Evolutionary conservation across 1,139 yeast species (phyloP).

Genomic region (Suhomyces ambrosiae): DNA sequence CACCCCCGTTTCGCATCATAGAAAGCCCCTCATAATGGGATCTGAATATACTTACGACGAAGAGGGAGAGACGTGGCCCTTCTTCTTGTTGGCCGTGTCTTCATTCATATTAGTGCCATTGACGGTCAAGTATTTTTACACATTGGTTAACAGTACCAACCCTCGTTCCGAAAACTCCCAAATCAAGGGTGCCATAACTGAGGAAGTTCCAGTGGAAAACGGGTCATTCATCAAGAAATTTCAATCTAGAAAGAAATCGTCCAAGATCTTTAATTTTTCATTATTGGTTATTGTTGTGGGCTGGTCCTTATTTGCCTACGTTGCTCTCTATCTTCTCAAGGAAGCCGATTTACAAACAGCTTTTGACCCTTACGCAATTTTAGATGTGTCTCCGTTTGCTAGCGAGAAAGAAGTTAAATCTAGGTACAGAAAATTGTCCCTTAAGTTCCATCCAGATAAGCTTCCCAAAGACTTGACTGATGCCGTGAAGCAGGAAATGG

Average conservation of each 20-base stretch:
- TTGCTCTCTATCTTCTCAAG: conserved; percentile 52
- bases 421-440: conserved; percentile 81
- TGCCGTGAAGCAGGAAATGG: conserved; percentile 59
- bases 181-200: conserved; percentile 37
- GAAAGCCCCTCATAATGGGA: conserved; percentile 20
- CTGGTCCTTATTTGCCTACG: conserved; percentile 61
- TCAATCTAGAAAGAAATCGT: conserved; percentile 39
- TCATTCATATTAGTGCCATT: conserved; percentile 65
- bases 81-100: conserved; percentile 76
- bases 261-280: conserved; percentile 47
- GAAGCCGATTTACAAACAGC: conserved; percentile 47
- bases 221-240: conserved; percentile 43
- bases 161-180: conserved; percentile 26
- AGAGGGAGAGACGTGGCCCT: conserved; percentile 94
- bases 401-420: conserved; percentile 76
- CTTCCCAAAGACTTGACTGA: conserved; percentile 65
- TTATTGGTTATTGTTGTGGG: conserved; percentile 57
- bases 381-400: conserved; percentile 72
- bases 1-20: not conserved
- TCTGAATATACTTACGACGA: conserved; percentile 82
- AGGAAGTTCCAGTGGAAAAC: conserved; percentile 44
- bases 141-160: conserved; percentile 26
- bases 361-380: conserved; percentile 89
- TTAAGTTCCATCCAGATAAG: conserved; percentile 94
- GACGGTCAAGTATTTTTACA: conserved; percentile 51